phyloP scores from a whole-genome alignment of 192 early-diverging fungal species.

The Coemansia guatemalensis region DNA sequence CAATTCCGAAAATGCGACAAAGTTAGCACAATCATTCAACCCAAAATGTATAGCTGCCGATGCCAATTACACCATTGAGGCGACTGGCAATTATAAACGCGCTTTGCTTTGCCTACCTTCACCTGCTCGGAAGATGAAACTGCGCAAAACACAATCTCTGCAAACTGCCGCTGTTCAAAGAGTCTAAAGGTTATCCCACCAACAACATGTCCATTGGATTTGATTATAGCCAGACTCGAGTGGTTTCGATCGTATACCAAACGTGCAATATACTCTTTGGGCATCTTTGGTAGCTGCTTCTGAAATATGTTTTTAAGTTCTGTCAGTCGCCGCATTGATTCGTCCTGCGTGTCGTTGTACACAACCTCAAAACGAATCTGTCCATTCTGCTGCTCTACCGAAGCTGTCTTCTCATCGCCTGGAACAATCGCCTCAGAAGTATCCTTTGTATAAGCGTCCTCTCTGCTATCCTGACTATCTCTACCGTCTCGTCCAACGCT shows the following conservation, averaged over 20 bases:
- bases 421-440: constrained; percentile 14
- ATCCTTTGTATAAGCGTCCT: constrained; percentile 18
- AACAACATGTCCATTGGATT: constrained; percentile 64
- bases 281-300: constrained; percentile 98
- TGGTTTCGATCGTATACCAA: constrained; percentile 96
- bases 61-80: too few species aligned
- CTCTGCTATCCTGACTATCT: constrained; percentile 31
- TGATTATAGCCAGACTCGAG: constrained; percentile 74
- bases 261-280: constrained; percentile 95
- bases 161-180: constrained; percentile 85
- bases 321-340: constrained; percentile 87
- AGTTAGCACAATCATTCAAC: not conserved
- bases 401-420: constrained; percentile 57
- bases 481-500: constrained; percentile 23
- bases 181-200: constrained; percentile 96
- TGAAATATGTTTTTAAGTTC: constrained; percentile 96
- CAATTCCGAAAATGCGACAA: not conserved
- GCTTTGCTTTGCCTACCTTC: constrained; percentile 55
- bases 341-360: constrained; percentile 73
- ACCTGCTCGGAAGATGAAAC: constrained; percentile 90
- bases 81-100: too few species aligned
- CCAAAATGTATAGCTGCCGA: not conserved
- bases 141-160: constrained; percentile 99
- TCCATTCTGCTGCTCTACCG: constrained; percentile 65
- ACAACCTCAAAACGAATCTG: constrained; percentile 74